These are phyloP conservation scores for Ophioceras dolichostomum DNA, from an alignment of 2,329 filamentous ascomycete species.

Conservation along the genomic window DNA sequence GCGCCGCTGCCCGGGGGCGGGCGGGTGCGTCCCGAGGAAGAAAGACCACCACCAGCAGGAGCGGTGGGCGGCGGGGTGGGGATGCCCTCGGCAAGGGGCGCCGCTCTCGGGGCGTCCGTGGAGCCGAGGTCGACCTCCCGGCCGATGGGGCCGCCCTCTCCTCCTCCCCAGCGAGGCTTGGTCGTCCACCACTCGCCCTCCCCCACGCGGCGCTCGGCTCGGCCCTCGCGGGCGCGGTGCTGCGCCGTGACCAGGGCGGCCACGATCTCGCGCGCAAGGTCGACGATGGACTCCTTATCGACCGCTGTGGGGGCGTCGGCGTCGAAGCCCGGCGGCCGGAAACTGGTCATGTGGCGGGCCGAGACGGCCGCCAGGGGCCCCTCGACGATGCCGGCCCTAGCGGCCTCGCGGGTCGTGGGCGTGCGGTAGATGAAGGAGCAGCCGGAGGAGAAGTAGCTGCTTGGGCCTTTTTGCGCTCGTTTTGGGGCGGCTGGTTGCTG, in stretches of 20 bases:
- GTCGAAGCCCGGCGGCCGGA: constrained; percentile 20
- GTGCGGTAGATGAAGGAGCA: constrained; percentile 49
- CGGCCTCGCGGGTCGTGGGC: constrained; percentile 45
- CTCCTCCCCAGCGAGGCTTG: constrained; percentile 50
- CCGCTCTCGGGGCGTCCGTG: neutral
- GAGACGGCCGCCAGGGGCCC: constrained; percentile 51
- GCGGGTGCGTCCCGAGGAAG: neutral
- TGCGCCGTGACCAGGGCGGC: constrained; percentile 51
- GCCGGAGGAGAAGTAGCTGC: constrained; percentile 44
- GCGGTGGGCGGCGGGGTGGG: constrained; percentile 11
- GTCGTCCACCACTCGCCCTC: constrained; percentile 50
- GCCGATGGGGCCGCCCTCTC: constrained; percentile 49
- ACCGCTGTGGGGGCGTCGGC: neutral
- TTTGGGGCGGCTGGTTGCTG: neutral
- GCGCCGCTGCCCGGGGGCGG: neutral
- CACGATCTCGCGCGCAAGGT: constrained; percentile 48
- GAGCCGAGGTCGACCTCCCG: constrained; percentile 36
- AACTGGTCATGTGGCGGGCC: constrained; percentile 40
- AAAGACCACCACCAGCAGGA: neutral
- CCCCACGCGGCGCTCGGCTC: constrained; percentile 41
- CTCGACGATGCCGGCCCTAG: constrained; percentile 45
- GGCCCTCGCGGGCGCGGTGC: constrained; percentile 46
- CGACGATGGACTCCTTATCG: constrained; percentile 42
- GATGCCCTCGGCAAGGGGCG: no score
- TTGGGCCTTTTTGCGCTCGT: constrained; percentile 12